Evolutionary conservation across 2,329 filamentous ascomycete species (phyloP), one percentile per base, ranked within the genome.

Genomic region (Xylaria digitata): DNA sequence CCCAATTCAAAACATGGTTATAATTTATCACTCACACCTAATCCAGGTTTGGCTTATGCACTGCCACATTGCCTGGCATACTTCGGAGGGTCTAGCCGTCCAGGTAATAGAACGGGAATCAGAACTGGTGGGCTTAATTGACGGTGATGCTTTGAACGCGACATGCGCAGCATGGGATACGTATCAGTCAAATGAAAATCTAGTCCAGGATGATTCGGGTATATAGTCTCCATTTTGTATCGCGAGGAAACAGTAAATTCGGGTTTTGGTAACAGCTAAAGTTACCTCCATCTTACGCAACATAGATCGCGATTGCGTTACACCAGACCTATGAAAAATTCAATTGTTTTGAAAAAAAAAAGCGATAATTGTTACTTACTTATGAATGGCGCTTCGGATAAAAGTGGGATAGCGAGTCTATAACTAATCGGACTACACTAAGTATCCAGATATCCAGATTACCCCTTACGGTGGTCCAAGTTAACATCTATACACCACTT

Each of bases 21-120:
- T 49, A 21, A 17, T 42, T 11, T 42, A 15, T 56, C 32, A 11
- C 60, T 62, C 7, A 62, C 50, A 55, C 19, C 8, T 46, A n/a
- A 62, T 43, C 2, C 8, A 62, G 60, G 23, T 76, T 21, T 71
- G 66, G 67, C 61, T 71, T 11, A 54, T 69, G 52, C 69, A 69
- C 40, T 75, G 73, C 50, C 72, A 74, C 53, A 70, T 73, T 40
- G 70, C 62, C 30, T 71, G 70, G 70, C 70, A 71, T 49, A 61
- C 68, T 15, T 64, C 59, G n/a, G 54, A 70, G 21, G 68, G 68
- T 6, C 55, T 71, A 23, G 70, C 65, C 1, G 42, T 71, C 32
- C 65, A 70, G 42, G 54, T 69, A 7, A 19, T 71, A 0, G 69
- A 70, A 53, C 52, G 67, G n/a, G 61, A 61, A 52, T 61, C 61